Evolutionary conservation across 371 early-diverging fungal genomes (phyloP).

Genomic region (Chytridiales sp.): DNA sequence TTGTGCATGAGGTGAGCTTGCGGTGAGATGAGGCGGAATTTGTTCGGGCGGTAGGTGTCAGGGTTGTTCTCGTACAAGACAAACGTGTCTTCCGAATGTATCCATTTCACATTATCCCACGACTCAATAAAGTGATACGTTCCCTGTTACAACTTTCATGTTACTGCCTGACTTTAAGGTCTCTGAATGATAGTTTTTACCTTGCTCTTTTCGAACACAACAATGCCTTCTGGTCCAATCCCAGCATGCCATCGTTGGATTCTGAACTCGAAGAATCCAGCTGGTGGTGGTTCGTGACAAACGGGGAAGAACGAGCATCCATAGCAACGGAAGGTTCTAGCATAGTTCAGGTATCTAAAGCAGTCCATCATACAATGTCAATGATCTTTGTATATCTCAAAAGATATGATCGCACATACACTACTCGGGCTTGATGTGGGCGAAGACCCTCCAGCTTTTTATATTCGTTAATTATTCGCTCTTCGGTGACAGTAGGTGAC

Average conservation of each 20-base stretch:
- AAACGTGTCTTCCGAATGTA: slow-evolving; percentile 17
- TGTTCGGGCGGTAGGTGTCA: not conserved
- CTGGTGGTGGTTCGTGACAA: slow-evolving; percentile 45
- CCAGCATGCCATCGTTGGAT: slow-evolving; percentile 44
- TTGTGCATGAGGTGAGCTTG: slow-evolving; percentile 33
- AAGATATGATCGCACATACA: slow-evolving; percentile 18
- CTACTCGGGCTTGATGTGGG: slow-evolving; percentile 19
- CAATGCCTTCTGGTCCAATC: slow-evolving; percentile 40
- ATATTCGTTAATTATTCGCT: slow-evolving; percentile 33
- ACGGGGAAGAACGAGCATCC: slow-evolving; percentile 51
- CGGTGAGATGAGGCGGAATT: slow-evolving; percentile 25
- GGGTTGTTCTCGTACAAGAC: slow-evolving; percentile 15
- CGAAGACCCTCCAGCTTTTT: slow-evolving; percentile 27
- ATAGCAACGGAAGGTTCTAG: slow-evolving; percentile 43
- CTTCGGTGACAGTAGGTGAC: slow-evolving; percentile 40
- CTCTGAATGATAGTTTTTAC: slow-evolving; percentile 22
- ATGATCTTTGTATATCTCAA: not conserved
- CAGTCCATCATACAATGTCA: not conserved
- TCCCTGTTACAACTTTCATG: not conserved
- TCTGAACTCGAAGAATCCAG: slow-evolving; percentile 54
- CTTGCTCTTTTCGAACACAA: slow-evolving; percentile 41
- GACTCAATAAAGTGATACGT: slow-evolving; percentile 23
- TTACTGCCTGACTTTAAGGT: not conserved
- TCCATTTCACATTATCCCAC: slow-evolving; percentile 25
- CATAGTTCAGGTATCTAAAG: slow-evolving; percentile 40